These are phyloP conservation scores for Yarrowia sp. DNA, from an alignment of 805 yeast species.

Conservation along the genomic window DNA sequence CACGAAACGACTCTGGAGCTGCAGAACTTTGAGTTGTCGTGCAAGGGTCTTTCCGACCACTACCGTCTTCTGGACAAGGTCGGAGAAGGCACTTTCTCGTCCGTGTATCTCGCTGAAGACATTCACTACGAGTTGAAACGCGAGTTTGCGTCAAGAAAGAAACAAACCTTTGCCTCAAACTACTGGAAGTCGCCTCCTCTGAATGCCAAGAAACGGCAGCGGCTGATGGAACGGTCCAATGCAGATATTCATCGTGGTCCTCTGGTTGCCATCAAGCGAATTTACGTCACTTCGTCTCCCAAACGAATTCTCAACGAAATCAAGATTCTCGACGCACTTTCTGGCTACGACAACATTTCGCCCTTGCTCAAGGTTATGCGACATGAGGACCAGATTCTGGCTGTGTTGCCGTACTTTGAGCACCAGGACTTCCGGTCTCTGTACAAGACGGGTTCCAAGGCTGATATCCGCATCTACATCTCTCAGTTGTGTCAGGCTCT, in stretches of 20 bases:
- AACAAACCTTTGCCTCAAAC: background rate
- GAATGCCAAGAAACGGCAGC: slow-evolving; percentile 1
- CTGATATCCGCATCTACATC: slow-evolving; percentile 78
- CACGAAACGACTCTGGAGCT: slow-evolving; percentile 28
- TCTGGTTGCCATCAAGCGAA: slow-evolving; percentile 83
- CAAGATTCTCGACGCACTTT: slow-evolving; percentile 48
- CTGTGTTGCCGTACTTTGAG: slow-evolving; percentile 84
- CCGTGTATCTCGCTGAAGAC: slow-evolving; percentile 62
- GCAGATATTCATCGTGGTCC: background rate
- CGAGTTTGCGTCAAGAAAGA: background rate
- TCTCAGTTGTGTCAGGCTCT: slow-evolving; percentile 74
- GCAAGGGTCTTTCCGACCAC: slow-evolving; percentile 50
- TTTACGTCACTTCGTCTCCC: slow-evolving; percentile 94
- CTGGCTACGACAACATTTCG: slow-evolving; percentile 57
- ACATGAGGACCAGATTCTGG: slow-evolving; percentile 85
- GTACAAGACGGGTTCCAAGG: slow-evolving; percentile 71
- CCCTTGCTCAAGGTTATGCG: slow-evolving; percentile 87
- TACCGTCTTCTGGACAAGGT: slow-evolving; percentile 55
- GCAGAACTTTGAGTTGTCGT: slow-evolving; percentile 39
- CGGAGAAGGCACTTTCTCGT: slow-evolving; percentile 65
- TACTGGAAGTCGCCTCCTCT: slow-evolving; percentile 18
- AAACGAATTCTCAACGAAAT: slow-evolving; percentile 86
- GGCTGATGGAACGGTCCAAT: background rate
- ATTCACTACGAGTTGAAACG: slow-evolving; percentile 40
- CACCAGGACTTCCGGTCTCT: slow-evolving; percentile 86